Conservation (phyloP, 306 rosid genomes). For the Herpetospermum pedunculosum region DNA sequence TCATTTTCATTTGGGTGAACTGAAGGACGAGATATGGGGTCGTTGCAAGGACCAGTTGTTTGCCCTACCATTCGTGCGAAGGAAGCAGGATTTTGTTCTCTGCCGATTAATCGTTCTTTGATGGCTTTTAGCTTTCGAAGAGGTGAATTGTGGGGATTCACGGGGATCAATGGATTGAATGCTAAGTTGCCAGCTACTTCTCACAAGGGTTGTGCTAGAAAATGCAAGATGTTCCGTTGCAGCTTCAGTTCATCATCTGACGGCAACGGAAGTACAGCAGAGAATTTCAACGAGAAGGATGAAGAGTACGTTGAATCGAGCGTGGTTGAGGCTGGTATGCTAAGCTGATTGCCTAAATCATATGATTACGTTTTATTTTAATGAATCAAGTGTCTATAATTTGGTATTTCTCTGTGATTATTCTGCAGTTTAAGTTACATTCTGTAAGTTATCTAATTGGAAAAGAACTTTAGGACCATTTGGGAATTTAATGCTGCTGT, state of each 20-base stretch:
- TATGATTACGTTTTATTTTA: neutral
- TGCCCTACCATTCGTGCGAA: constrained; percentile 61
- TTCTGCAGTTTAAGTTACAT: neutral
- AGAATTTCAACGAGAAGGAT: constrained; percentile 74
- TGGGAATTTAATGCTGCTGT: neutral
- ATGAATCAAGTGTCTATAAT: neutral
- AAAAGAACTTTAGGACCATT: neutral
- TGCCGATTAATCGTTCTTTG: constrained; percentile 40
- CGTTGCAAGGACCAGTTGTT: constrained; percentile 79
- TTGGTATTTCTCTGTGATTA: neutral
- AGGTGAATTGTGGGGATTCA: constrained; percentile 59
- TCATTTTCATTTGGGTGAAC: neutral
- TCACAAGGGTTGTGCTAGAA: constrained; percentile 24
- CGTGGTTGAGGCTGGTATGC: constrained; percentile 86
- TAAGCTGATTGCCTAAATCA: constrained; percentile 8
- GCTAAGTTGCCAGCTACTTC: constrained; percentile 27
- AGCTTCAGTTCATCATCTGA: constrained; percentile 59
- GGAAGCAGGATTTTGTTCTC: constrained; percentile 37
- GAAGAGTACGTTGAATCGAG: constrained; percentile 82
- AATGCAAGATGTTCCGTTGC: constrained; percentile 43
- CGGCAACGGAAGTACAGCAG: constrained; percentile 73
- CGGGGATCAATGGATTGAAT: constrained; percentile 24
- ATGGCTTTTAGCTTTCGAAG: constrained; percentile 32
- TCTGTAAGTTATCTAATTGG: neutral
- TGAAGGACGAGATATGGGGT: constrained; percentile 45